Conservation (phyloP, 75 land plant species). For the Gnetum montanum region DNA sequence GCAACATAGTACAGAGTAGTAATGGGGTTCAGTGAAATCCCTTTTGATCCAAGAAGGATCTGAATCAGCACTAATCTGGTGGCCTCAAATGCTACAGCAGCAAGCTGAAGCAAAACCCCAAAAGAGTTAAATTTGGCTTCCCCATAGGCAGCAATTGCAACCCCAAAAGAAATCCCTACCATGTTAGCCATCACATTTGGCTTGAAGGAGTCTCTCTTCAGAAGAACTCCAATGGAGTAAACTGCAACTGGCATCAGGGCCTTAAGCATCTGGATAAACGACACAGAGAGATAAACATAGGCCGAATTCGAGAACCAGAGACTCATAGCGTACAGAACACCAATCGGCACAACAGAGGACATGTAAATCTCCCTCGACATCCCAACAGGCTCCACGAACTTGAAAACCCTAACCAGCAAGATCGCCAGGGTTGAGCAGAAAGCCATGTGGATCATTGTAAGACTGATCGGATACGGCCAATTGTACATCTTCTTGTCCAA, state of each 20-base stretch:
- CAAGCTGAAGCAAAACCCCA: conserved; percentile 74
- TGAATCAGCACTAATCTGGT: conserved; percentile 87
- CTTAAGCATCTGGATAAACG: conserved; percentile 99
- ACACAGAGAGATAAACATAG: conserved; percentile 89
- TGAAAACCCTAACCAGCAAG: conserved; percentile 58
- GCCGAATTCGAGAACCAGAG: conserved; percentile 99
- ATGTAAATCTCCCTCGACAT: conserved; percentile 71
- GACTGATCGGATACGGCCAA: conserved; percentile 95
- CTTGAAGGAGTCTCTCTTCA: conserved; percentile 61
- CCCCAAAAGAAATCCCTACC: conserved; percentile 81
- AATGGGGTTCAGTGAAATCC: conserved; percentile 85
- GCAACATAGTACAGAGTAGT: conserved; percentile 92
- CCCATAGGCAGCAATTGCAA: conserved; percentile 93
- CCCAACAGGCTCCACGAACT: conserved; percentile 70
- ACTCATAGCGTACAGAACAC: conserved; percentile 77
- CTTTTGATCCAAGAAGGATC: conserved; percentile 82
- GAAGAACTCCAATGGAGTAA: conserved; percentile 62
- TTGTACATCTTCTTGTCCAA: conserved; percentile 90
- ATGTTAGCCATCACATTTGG: conserved; percentile 67
- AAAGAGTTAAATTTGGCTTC: conserved; percentile 71
- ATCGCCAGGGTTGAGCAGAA: conserved; percentile 89
- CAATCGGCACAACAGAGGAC: conserved; percentile 89
- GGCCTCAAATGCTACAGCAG: conserved; percentile 85
- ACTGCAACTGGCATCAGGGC: conserved; percentile 98
- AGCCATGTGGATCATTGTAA: conserved; percentile 95